Evolutionary conservation across 352 stramenopile genomes (phyloP).

Genomic region (Globisporangium polare): DNA sequence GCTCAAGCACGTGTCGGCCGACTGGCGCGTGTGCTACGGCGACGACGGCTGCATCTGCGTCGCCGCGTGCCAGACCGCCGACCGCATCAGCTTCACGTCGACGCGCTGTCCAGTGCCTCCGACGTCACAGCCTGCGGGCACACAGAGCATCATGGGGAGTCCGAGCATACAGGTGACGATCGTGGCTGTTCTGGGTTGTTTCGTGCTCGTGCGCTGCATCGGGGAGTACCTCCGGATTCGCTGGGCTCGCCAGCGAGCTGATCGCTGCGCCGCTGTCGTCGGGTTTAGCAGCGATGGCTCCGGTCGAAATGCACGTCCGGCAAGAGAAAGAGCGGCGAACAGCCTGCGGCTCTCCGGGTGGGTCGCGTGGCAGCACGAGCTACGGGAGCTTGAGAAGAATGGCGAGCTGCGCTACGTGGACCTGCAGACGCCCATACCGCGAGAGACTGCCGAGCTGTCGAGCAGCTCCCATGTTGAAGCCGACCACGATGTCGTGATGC

Average conservation of each 20-base stretch:
- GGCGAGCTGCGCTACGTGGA: constrained; percentile 9
- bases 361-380: constrained; percentile 15
- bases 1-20: constrained; percentile 5
- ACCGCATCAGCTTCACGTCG: constrained; percentile 10
- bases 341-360: constrained; percentile 9
- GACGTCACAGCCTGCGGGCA: neutral
- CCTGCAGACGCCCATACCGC: constrained; percentile 3
- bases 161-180: neutral
- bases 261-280: neutral
- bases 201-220: constrained; percentile 7
- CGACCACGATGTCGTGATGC: neutral
- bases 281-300: neutral
- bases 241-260: neutral
- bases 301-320: neutral
- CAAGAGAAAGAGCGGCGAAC: neutral
- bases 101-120: neutral
- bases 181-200: neutral
- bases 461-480: neutral
- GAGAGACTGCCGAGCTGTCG: no score
- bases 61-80: constrained; percentile 9
- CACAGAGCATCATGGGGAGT: neutral
- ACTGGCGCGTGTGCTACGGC: constrained; percentile 12
- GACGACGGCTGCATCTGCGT: constrained; percentile 16
- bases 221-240: constrained; percentile 1
- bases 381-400: constrained; percentile 11